Conservation (phyloP, 768 basidiomycete genomes). For the Mycena vulgaris region DNA sequence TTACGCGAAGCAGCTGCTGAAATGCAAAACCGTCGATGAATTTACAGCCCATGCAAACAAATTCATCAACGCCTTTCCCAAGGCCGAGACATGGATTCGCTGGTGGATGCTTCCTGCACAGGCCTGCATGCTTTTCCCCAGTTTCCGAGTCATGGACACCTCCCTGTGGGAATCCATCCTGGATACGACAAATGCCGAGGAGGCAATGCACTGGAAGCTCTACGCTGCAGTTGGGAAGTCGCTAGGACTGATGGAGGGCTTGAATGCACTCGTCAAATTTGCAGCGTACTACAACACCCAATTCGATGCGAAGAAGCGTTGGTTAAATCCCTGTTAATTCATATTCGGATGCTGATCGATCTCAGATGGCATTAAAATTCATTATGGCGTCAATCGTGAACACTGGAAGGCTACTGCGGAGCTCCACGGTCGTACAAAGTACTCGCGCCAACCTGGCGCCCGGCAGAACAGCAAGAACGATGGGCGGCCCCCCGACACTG, state of each 20-base stretch:
- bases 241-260: not conserved
- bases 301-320: not conserved
- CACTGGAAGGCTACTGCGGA: not conserved
- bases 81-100: not conserved
- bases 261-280: not conserved
- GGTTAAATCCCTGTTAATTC: not conserved
- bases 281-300: not conserved
- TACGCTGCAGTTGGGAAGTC: conserved; percentile 39
- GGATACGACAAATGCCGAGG: conserved; percentile 48
- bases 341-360: not conserved
- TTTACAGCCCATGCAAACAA: not conserved
- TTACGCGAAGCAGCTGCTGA: not conserved
- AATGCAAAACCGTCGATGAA: not conserved
- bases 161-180: conserved; percentile 42
- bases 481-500: conserved; percentile 21
- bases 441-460: not conserved
- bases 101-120: conserved; percentile 8
- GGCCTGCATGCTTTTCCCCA: not conserved
- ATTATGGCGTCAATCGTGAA: not conserved
- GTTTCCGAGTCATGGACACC: not conserved
- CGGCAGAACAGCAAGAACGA: conserved; percentile 1
- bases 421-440: not conserved
- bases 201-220: conserved; percentile 49
- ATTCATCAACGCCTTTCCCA: not conserved
- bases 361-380: not conserved